phyloP scores from a whole-genome alignment of 2,329 filamentous ascomycete species.

The Epicoccum nigrum region DNA sequence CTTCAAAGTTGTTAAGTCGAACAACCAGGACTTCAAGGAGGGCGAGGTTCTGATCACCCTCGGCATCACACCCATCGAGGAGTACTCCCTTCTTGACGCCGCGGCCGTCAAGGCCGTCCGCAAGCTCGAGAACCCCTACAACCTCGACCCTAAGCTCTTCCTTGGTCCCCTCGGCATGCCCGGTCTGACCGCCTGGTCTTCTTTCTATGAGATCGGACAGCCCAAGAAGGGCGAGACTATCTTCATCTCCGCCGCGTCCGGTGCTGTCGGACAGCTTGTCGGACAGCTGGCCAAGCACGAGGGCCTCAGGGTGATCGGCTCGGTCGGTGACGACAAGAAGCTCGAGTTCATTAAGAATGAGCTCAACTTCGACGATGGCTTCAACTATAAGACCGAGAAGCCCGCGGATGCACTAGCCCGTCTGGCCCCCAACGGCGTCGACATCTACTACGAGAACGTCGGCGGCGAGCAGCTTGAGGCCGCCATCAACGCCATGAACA shows the following conservation, averaged over 20 bases:
- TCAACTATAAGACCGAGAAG: slow-evolving; percentile 88
- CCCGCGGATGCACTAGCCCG: slow-evolving; percentile 70
- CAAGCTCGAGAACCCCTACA: slow-evolving; percentile 72
- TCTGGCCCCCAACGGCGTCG: slow-evolving; percentile 77
- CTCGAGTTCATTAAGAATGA: slow-evolving; percentile 74
- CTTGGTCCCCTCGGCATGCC: slow-evolving; percentile 80
- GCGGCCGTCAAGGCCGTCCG: slow-evolving; percentile 52
- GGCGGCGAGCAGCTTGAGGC: slow-evolving; percentile 77
- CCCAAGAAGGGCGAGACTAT: slow-evolving; percentile 81
- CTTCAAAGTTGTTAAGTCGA: slow-evolving; percentile 73
- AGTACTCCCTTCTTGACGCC: slow-evolving; percentile 68
- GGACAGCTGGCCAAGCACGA: slow-evolving; percentile 84
- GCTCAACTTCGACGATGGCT: slow-evolving; percentile 73
- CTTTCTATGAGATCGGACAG: slow-evolving; percentile 75
- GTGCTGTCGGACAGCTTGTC: slow-evolving; percentile 82
- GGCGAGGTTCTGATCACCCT: slow-evolving; percentile 70
- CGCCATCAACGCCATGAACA: slow-evolving; percentile 68
- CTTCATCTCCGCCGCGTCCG: slow-evolving; percentile 79
- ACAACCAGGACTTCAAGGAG: slow-evolving; percentile 64
- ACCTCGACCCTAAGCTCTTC: slow-evolving; percentile 70
- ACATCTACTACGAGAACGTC: slow-evolving; percentile 85
- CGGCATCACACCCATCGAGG: slow-evolving; percentile 62
- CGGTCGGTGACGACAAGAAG: slow-evolving; percentile 80
- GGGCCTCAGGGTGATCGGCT: slow-evolving; percentile 79
- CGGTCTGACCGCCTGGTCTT: slow-evolving; percentile 75